A percentile compares a stretch with the other conserved stretches of the same genome.
phyloP scores from a whole-genome alignment of 2,329 filamentous ascomycete genomes.

The Pezicula neosporulosa region DNA sequence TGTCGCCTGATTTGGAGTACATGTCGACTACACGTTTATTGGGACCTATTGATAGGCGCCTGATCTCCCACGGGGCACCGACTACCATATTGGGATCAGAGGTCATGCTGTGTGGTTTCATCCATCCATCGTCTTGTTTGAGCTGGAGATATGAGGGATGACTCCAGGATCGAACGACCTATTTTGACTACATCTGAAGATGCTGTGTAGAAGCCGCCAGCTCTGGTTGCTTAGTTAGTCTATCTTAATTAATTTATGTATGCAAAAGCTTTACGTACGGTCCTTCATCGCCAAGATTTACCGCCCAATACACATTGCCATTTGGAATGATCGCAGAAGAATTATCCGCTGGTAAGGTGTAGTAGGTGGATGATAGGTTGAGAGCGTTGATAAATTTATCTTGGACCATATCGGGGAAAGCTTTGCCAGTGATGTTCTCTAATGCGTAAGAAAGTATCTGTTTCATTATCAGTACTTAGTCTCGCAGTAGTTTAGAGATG shows the following conservation, averaged over 20 bases:
- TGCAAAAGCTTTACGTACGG: conserved; percentile 6
- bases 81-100: conserved; percentile 14
- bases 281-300: conserved; percentile 9
- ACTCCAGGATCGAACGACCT: conserved; percentile 18
- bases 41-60: conserved; percentile 23
- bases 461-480: too few species aligned
- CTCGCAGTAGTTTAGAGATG: too few species aligned
- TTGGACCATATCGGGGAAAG: conserved; percentile 25
- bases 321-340: conserved; percentile 9
- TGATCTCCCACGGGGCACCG: conserved; percentile 26
- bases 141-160: conserved; percentile 14
- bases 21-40: conserved; percentile 27
- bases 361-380: conserved; percentile 28
- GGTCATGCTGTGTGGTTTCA: conserved; percentile 20
- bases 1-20: conserved; percentile 39
- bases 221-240: conserved; percentile 28
- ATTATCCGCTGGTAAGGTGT: conserved; percentile 4
- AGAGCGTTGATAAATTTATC: conserved; percentile 29
- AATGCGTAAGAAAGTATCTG: conserved; percentile 31
- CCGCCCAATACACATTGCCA: conserved; percentile 2
- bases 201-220: conserved; percentile 34
- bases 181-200: conserved; percentile 26
- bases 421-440: conserved; percentile 34
- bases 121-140: conserved; percentile 23
- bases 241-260: background rate